phyloP scores from a whole-genome alignment of 495 filamentous ascomycete species.

The Cercophora newfieldiana region DNA sequence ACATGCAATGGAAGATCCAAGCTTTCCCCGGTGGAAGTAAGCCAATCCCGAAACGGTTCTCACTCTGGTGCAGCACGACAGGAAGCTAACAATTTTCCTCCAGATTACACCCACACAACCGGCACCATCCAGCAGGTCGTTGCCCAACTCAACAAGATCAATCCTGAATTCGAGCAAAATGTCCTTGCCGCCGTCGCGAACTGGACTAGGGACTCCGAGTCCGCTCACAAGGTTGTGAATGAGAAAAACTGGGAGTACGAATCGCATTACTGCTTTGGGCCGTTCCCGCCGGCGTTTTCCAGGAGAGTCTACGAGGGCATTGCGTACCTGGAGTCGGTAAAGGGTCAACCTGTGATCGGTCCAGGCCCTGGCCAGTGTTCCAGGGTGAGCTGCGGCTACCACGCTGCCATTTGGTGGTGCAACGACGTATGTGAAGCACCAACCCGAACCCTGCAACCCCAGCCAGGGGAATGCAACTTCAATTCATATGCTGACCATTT shows the following conservation, averaged over 20 bases:
- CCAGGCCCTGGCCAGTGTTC: constrained; percentile 29
- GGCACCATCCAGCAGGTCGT: constrained; percentile 23
- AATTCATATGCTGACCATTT: neutral
- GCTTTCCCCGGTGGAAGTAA: constrained; percentile 2
- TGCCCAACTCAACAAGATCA: constrained; percentile 12
- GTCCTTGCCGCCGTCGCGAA: neutral
- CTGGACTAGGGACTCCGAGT: neutral
- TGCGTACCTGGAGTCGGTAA: constrained; percentile 19
- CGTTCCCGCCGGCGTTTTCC: neutral
- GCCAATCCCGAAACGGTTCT: neutral
- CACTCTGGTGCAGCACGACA: neutral
- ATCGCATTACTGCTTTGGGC: neutral
- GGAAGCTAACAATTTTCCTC: neutral
- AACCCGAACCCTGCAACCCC: too few species aligned
- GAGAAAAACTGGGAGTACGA: neutral
- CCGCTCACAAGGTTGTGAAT: neutral
- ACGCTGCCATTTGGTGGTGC: constrained; percentile 32
- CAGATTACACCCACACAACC: constrained; percentile 11
- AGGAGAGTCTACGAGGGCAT: constrained; percentile 25
- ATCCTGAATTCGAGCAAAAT: constrained; percentile 20
- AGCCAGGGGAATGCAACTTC: too few species aligned
- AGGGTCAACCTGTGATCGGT: constrained; percentile 19
- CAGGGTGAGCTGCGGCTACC: constrained; percentile 27
- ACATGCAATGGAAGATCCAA: constrained; percentile 20
- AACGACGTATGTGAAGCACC: constrained; percentile 29